phyloP scores from a whole-genome alignment of 768 basidiomycete species.

The Macrolepiota albuminosa region DNA sequence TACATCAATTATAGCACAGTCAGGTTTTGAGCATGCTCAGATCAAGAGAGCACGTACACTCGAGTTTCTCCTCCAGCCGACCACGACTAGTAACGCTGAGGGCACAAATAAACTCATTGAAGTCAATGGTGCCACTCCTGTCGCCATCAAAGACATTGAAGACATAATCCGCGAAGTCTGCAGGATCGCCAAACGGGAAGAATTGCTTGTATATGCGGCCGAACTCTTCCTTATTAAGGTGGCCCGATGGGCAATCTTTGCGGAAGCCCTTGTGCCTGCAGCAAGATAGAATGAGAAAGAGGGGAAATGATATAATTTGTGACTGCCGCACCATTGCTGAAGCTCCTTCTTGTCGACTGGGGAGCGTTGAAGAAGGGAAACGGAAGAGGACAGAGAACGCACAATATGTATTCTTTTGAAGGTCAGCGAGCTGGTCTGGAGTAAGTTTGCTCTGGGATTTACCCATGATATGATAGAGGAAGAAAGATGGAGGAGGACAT shows the following conservation, averaged over 20 bases:
- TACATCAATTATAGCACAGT: constrained; percentile 31
- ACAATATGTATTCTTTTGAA: constrained; percentile 99
- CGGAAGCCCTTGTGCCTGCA: constrained; percentile 98
- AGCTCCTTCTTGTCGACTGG: constrained; percentile 95
- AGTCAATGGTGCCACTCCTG: constrained; percentile 96
- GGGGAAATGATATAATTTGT: constrained; percentile 1
- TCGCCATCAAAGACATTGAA: constrained; percentile 97
- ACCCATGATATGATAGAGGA: constrained; percentile 65
- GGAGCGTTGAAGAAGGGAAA: constrained; percentile 13
- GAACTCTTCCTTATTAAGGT: constrained; percentile 94
- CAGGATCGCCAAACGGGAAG: constrained; percentile 99
- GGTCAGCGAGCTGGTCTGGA: constrained; percentile 87
- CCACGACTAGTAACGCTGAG: constrained; percentile 94
- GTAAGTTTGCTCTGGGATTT: constrained; percentile 96
- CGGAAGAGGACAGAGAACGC: constrained; percentile 21
- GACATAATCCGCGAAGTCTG: constrained; percentile 95
- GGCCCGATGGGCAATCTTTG: constrained; percentile 96
- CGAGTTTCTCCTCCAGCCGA: constrained; percentile 93
- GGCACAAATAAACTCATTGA: constrained; percentile 99
- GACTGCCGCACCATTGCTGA: constrained; percentile 73
- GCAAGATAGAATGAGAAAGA: constrained; percentile 10
- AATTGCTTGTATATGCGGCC: constrained; percentile 98
- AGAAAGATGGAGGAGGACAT: constrained; percentile 2
- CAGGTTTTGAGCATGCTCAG: constrained; percentile 9
- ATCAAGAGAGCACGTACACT: constrained; percentile 58